phyloP scores from a whole-genome alignment of 164 flowering plant genomes.

The Dillenia turbinata region DNA sequence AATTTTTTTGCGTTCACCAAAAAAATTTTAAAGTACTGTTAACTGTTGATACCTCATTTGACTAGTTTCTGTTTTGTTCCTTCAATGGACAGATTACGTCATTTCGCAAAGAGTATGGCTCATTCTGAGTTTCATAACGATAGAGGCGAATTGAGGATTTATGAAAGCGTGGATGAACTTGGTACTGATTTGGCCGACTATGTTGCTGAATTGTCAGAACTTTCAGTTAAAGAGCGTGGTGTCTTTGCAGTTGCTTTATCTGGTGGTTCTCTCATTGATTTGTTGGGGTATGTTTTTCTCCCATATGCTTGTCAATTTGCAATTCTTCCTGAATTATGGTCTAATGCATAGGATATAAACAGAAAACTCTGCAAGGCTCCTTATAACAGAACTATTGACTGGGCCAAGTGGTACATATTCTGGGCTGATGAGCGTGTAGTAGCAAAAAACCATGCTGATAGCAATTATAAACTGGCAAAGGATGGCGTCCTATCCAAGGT shows the following conservation, averaged over 20 bases:
- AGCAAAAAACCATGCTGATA: conserved; percentile 68
- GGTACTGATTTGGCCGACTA: conserved; percentile 73
- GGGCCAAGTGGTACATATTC: conserved; percentile 85
- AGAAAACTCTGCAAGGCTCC: conserved; percentile 85
- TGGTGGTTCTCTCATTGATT: conserved; percentile 89
- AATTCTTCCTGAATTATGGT: background rate
- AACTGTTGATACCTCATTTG: background rate
- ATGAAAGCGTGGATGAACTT: conserved; percentile 71
- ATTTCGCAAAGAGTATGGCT: conserved; percentile 39
- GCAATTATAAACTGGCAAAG: conserved; percentile 82
- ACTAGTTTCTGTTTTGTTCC: background rate
- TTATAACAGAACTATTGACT: conserved; percentile 71
- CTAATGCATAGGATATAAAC: conserved; percentile 21
- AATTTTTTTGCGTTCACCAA: background rate
- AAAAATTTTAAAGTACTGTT: background rate
- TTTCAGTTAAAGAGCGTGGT: conserved; percentile 78
- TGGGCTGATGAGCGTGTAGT: conserved; percentile 94
- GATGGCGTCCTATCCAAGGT: conserved; percentile 77
- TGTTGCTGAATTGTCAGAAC: conserved; percentile 75
- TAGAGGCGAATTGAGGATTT: conserved; percentile 63
- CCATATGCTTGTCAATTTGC: background rate
- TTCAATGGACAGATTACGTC: background rate
- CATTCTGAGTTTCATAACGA: conserved; percentile 29
- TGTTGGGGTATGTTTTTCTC: conserved; percentile 56
- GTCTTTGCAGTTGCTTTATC: conserved; percentile 81